Evolutionary conservation across 352 stramenopile genomes (phyloP), one percentile per base, ranked within the genome.

Genomic region (Blastocystis sp.): DNA sequence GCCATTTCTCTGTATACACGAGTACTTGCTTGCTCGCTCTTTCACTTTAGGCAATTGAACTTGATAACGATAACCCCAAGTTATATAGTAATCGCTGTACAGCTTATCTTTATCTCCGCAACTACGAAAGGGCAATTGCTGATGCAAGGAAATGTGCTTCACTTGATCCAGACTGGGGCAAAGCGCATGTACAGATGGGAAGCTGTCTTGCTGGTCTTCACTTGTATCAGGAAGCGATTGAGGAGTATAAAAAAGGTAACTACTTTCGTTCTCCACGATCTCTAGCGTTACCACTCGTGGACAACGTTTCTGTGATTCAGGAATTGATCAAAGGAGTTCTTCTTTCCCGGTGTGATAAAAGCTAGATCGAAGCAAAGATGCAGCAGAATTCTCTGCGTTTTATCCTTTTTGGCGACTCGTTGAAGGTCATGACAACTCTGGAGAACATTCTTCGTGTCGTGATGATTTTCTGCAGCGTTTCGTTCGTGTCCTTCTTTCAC

Each of bases 1-100:
- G 73, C 73, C 8, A 66, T 84, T 84, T 53, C 43, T 29, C 62
- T 59, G 53, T 84, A 84, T 41, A 66, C 26, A n/a, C 43, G 70
- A 43, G 62, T 88, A 76, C 26, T 45, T 26, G 5, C 20, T 50
- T 88, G 39, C 23, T n/a, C n/a, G 26, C 4, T 50, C 18, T 53
- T 11, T 8, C 75, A 11, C 11, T 5, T 5, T 41, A 88, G 66
- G 77, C 77, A 61, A 88, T 88, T 15, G 77, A 88, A 43, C 41
- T 77, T 13, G 18, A 61, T 23, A 34, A 11, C 13, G 75, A 63
- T 54, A 88, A 88, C 34, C 34, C 54, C 47, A 88, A 88, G 77
- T 29, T 79, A 3, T 88, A 61, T 47, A 88, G 77, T 69, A 88
- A 88, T 88, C 77, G 77, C n/a, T 88, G 77, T 64, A 88, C 77